Conservation (phyloP, 331 rosid genomes). For the Spiraea crenata region DNA sequence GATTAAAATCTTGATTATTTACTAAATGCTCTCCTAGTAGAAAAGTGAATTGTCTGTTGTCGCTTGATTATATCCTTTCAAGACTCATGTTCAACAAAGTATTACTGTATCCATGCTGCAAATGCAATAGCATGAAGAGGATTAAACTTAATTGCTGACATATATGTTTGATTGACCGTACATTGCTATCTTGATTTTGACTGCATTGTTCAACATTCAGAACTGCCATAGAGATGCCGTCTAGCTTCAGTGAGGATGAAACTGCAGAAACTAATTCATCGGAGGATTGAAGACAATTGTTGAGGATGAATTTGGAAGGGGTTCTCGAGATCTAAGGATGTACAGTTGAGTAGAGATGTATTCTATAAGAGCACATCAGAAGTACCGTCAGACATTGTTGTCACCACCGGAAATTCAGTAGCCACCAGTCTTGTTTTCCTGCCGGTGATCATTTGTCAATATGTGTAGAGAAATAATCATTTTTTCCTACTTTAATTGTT, state of each 20-base stretch:
- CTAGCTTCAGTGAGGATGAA: constrained; percentile 83
- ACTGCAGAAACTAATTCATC: constrained; percentile 79
- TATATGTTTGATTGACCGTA: background rate
- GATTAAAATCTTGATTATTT: background rate
- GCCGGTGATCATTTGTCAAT: constrained; percentile 39
- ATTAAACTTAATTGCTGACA: background rate
- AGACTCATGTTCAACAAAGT: background rate
- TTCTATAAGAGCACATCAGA: constrained; percentile 26
- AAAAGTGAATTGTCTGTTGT: background rate
- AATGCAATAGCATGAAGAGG: background rate
- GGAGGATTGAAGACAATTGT: constrained; percentile 36
- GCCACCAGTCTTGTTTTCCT: constrained; percentile 22
- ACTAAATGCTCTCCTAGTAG: background rate
- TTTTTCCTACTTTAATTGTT: background rate
- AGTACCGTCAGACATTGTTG: constrained; percentile 18
- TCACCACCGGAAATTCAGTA: constrained; percentile 24
- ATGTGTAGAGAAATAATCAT: constrained; percentile 30
- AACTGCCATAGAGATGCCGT: constrained; percentile 58
- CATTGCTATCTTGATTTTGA: constrained; percentile 24
- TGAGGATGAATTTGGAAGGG: constrained; percentile 17
- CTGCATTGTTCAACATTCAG: constrained; percentile 39
- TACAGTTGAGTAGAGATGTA: constrained; percentile 46
- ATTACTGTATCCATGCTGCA: background rate
- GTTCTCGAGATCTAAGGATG: constrained; percentile 37
- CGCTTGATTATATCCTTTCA: background rate